phyloP scores from a whole-genome alignment of 2,329 filamentous ascomycete genomes.

The Sclerotinia subarctica region DNA sequence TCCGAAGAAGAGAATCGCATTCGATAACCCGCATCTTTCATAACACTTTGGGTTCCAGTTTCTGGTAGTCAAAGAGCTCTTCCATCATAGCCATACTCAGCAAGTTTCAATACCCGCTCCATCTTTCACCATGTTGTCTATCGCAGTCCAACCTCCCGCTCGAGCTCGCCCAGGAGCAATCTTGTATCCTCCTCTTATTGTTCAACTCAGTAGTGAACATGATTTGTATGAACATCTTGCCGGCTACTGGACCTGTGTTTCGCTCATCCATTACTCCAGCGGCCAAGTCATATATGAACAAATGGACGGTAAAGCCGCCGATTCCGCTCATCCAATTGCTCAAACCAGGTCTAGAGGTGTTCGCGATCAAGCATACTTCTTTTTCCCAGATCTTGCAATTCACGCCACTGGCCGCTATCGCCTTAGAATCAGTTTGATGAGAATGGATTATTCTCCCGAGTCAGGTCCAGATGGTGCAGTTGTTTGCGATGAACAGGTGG shows the following conservation, averaged over 20 bases:
- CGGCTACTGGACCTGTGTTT: constrained; percentile 33
- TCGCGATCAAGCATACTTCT: constrained; percentile 35
- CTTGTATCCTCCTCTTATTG: constrained; percentile 35
- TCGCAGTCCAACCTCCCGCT: constrained; percentile 36
- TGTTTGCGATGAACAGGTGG: constrained; percentile 31
- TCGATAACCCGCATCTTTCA: background rate
- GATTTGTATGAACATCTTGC: constrained; percentile 34
- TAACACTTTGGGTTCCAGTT: background rate
- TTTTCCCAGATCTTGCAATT: constrained; percentile 36
- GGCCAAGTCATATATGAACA: constrained; percentile 33
- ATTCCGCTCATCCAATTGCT: constrained; percentile 36
- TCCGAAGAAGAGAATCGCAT: background rate
- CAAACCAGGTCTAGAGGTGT: constrained; percentile 18
- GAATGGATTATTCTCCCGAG: constrained; percentile 34
- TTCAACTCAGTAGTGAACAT: constrained; percentile 30
- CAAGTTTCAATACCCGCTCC: background rate
- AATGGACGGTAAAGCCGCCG: constrained; percentile 32
- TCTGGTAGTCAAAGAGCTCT: background rate
- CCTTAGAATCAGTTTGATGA: constrained; percentile 35
- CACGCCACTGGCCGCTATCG: constrained; percentile 34
- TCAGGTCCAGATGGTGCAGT: constrained; percentile 28
- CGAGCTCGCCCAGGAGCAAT: constrained; percentile 29
- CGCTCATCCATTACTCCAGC: constrained; percentile 32
- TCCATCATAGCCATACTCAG: background rate
- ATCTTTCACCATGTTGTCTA: constrained; percentile 17